Evolutionary conservation across 352 stramenopile genomes (phyloP).

Genomic region (Phytophthora citrophthora): DNA sequence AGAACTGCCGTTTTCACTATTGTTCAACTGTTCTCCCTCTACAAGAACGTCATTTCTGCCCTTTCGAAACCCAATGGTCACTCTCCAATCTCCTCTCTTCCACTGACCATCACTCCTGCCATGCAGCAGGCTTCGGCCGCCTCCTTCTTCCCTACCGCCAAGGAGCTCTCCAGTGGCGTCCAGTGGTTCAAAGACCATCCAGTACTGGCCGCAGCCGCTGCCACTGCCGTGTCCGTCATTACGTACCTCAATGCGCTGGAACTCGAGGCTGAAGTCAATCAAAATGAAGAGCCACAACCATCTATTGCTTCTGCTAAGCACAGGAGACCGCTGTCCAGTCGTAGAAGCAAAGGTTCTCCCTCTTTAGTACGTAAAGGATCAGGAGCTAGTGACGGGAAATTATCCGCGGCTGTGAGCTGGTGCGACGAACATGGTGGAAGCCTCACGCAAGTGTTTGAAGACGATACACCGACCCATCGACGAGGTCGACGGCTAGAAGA

Average conservation of each 20-base stretch:
- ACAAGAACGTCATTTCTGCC: conserved; percentile 18
- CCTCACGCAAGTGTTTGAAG: conserved; percentile 79
- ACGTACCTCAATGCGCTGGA: conserved; percentile 77
- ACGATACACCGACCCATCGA: conserved; percentile 15
- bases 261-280: conserved; percentile 16
- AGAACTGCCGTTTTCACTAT: conserved; percentile 25
- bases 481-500: conserved; percentile 18
- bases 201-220: conserved; percentile 75
- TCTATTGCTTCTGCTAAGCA: neutral
- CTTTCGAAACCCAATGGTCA: conserved; percentile 20
- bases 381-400: conserved; percentile 43
- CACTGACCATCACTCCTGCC: conserved; percentile 24
- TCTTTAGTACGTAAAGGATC: conserved; percentile 30
- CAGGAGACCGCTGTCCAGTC: conserved; percentile 1
- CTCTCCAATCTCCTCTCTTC: conserved; percentile 16
- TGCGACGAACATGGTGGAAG: conserved; percentile 83
- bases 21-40: conserved; percentile 16
- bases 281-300: neutral
- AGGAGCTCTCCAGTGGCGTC: conserved; percentile 82
- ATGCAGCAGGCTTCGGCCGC: conserved; percentile 45
- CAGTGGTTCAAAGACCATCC: conserved; percentile 90
- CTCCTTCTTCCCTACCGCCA: conserved; percentile 88
- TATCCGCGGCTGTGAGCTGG: conserved; percentile 77
- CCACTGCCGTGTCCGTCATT: conserved; percentile 84
- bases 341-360: conserved; percentile 22